Conservation (phyloP, 202 grass and related monocot species). For the Hordeum pubiflorum region DNA sequence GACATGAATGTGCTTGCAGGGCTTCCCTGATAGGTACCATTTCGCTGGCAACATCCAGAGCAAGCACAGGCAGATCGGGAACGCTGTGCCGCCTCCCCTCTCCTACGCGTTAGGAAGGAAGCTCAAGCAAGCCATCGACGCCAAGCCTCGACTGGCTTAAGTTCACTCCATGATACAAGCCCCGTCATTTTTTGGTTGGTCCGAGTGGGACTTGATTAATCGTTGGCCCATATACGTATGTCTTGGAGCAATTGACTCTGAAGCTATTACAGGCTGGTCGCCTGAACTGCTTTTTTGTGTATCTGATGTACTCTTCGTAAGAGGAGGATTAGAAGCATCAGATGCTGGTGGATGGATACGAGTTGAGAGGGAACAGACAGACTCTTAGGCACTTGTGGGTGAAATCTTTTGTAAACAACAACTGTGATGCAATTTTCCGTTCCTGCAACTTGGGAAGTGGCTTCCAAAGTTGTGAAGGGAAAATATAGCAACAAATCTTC, state of each 20-base stretch:
- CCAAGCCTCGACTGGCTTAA: constrained; percentile 11
- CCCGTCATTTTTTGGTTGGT: background rate
- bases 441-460: no score
- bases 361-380: background rate
- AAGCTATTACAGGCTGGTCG: background rate
- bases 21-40: constrained; percentile 51
- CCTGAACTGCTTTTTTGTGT: background rate
- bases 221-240: background rate
- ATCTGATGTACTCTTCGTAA: background rate
- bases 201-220: background rate
- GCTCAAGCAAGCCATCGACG: constrained; percentile 56
- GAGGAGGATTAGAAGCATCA: background rate
- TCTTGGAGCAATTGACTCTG: constrained; percentile 10
- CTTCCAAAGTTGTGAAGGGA: no score
- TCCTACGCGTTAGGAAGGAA: constrained; percentile 62
- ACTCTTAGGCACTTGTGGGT: constrained; percentile 1
- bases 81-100: constrained; percentile 70
- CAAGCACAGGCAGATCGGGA: constrained; percentile 69
- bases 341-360: background rate
- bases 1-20: constrained; percentile 26
- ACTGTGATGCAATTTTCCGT: background rate
- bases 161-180: background rate
- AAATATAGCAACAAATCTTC: no score
- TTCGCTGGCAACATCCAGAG: constrained; percentile 74
- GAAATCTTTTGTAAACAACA: constrained; percentile 2